A percentile compares a stretch with the other conserved stretches of the same genome.
These are phyloP conservation scores for Aspergillaceae sp. DNA, from an alignment of 2,329 filamentous ascomycete species.

Conservation along the genomic window DNA sequence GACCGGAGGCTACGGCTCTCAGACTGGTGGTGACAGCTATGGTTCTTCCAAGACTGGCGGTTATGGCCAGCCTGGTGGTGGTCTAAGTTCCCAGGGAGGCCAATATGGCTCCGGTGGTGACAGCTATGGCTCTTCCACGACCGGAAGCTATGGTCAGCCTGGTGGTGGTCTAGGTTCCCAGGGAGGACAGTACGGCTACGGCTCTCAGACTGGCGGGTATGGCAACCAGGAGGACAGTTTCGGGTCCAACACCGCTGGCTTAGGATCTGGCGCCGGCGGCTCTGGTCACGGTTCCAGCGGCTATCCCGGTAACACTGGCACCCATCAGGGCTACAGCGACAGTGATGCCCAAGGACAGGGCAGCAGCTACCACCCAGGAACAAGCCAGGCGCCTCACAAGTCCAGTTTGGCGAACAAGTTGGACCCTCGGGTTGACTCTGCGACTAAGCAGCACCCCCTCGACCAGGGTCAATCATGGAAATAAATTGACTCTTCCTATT, in stretches of 20 bases:
- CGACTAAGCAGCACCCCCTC: neutral
- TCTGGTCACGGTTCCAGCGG: constrained; percentile 1
- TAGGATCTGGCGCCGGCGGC: neutral
- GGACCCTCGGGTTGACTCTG: constrained; percentile 8
- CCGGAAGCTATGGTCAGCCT: constrained; percentile 1
- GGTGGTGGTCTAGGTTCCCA: neutral
- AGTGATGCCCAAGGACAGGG: constrained; percentile 2
- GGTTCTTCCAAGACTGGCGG: constrained; percentile 26
- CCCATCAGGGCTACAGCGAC: neutral
- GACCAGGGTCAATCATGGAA: neutral
- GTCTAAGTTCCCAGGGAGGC: too few relatives aligned
- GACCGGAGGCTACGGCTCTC: constrained; percentile 2
- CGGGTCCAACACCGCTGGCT: neutral
- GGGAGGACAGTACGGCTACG: too few relatives aligned
- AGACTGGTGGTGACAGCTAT: constrained; percentile 4
- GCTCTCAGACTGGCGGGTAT: neutral
- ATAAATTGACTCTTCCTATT: neutral
- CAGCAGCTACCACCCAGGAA: constrained; percentile 8
- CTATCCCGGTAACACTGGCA: neutral
- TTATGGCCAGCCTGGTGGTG: constrained; percentile 12
- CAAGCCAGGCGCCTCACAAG: neutral
- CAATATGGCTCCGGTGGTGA: constrained; percentile 1
- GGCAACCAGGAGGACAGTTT: neutral
- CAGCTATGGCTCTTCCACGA: constrained; percentile 1
- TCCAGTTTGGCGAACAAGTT: constrained; percentile 4